Percentiles rank a stretch among this genome's conserved stretches.
phyloP scores from a whole-genome alignment of 495 filamentous ascomycete species.

The Podospora anserina region DNA sequence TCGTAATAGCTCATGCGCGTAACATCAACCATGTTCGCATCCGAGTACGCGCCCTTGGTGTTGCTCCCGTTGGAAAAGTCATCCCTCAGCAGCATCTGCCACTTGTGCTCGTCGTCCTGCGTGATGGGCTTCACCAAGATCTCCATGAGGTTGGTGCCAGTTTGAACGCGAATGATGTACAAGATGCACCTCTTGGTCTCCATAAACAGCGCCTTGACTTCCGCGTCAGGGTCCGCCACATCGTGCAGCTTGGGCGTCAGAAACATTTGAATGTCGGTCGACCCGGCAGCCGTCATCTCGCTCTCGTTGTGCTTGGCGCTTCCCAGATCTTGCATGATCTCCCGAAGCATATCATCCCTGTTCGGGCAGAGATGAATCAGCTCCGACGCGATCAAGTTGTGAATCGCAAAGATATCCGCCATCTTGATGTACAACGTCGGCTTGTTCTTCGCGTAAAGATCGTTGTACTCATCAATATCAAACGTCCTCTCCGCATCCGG shows the following conservation, averaged over 20 bases:
- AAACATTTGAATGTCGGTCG: constrained; percentile 87
- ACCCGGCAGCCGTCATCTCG: constrained; percentile 81
- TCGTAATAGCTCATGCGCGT: constrained; percentile 86
- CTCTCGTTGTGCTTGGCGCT: constrained; percentile 93
- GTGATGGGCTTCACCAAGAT: constrained; percentile 89
- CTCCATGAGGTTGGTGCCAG: constrained; percentile 86
- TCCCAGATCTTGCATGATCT: constrained; percentile 87
- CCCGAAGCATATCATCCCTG: constrained; percentile 83
- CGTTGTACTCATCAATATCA: constrained; percentile 98
- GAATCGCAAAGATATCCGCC: constrained; percentile 94
- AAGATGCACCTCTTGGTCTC: constrained; percentile 96
- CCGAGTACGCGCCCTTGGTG: constrained; percentile 82
- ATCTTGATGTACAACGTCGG: constrained; percentile 98
- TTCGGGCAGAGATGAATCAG: constrained; percentile 69
- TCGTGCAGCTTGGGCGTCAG: constrained; percentile 89
- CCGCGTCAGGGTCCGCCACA: constrained; percentile 86
- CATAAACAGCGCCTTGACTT: constrained; percentile 89
- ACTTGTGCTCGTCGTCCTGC: constrained; percentile 83
- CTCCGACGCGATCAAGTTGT: constrained; percentile 79
- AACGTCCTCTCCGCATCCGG: constrained; percentile 85
- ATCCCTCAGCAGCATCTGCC: constrained; percentile 77
- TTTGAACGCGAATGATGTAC: constrained; percentile 96
- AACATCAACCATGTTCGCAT: constrained; percentile 84
- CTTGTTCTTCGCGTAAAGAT: constrained; percentile 91
- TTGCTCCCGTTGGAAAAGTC: constrained; percentile 69